Base-by-base conservation (phyloP, 148 eudicot species). In the Polygonum maritimum region DNA sequence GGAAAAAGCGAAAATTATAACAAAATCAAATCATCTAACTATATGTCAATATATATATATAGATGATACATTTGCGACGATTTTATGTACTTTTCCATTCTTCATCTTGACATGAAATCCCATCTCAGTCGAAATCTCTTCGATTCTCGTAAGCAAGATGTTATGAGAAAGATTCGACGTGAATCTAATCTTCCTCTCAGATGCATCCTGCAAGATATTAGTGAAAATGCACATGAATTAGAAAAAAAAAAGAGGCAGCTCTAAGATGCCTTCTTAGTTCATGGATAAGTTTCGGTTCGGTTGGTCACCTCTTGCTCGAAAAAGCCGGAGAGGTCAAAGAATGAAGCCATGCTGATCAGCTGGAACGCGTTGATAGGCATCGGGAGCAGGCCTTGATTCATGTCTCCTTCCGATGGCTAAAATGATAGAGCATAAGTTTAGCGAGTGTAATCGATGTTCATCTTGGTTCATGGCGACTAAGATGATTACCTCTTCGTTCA, bases 261-360 rank as follows among this genome's bases (percentile, higher is more conserved):
- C 47, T 44, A 44, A 44, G 47, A 44, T 44, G 9, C 47, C 6
- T 44, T 44, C 10, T 44, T 44, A 44, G 47, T 44, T 44, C 47
- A 6, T 44, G 47, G 47, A 8, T 26, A 33, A 38, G 31, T 40
- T 70, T 40, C 40, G 22, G 51, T 69, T 12, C 44, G 15, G 14
- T 72, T 11, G 31, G 40, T 74, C 77, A 94, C 98, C 88, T 92
- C 98, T 86, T 88, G 86, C 81, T 94, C 98, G 71, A 94, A 95
- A 87, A 95, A 95, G 36, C 97, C 97, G 3, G 98, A 95, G 82
- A 95, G 92, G 83, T 95, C 98, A 12, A 95, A 89, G 74, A 78
- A 89, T 33, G 98, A 90, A 60, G 96, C 92, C 98, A 95, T 95
- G 76, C 97, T 93, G 70, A 95, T 95, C 8, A 95, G 86, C 89